These are phyloP conservation scores for Stenocarpella maydis DNA, from an alignment of 2,329 filamentous ascomycete genomes.

Conservation along the genomic window DNA sequence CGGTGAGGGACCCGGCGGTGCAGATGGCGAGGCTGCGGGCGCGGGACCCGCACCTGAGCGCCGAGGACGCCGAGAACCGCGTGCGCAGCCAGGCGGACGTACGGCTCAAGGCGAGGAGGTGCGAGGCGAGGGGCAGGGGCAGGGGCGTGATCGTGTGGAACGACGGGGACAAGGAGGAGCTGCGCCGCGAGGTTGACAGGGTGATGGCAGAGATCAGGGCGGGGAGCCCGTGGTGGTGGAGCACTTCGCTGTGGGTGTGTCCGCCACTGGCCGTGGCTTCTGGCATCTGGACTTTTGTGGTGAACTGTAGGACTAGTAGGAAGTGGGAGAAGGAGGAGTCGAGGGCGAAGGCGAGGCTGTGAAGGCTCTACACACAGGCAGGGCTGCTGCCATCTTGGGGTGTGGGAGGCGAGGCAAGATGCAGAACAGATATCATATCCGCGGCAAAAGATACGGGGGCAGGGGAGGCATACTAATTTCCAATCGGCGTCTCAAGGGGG, in stretches of 20 bases:
- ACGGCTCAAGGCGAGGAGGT: slow-evolving; percentile 80
- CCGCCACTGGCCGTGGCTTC: slow-evolving; percentile 78
- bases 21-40: slow-evolving; percentile 83
- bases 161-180: slow-evolving; percentile 75
- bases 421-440: not conserved
- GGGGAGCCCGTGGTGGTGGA: slow-evolving; percentile 83
- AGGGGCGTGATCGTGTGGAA: slow-evolving; percentile 90
- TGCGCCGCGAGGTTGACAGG: slow-evolving; percentile 71
- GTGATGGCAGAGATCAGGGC: slow-evolving; percentile 70
- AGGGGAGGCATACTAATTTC: too few relatives aligned
- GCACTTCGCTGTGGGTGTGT: slow-evolving; percentile 71
- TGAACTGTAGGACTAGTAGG: slow-evolving; percentile 74
- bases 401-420: not conserved
- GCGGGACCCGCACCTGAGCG: slow-evolving; percentile 78
- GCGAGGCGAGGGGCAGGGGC: slow-evolving; percentile 68
- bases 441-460: not conserved
- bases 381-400: not conserved
- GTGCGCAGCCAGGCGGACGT: slow-evolving; percentile 90
- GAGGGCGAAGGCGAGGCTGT: slow-evolving; percentile 55
- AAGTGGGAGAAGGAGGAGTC: slow-evolving; percentile 71
- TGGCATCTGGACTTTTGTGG: slow-evolving; percentile 75
- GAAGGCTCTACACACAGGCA: slow-evolving; percentile 29
- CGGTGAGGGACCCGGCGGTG: slow-evolving; percentile 77
- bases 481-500: too few relatives aligned
- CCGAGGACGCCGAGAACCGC: slow-evolving; percentile 87